These are phyloP conservation scores for Spongospora subterranea DNA, from an alignment of 208 protist species.

Conservation along the genomic window DNA sequence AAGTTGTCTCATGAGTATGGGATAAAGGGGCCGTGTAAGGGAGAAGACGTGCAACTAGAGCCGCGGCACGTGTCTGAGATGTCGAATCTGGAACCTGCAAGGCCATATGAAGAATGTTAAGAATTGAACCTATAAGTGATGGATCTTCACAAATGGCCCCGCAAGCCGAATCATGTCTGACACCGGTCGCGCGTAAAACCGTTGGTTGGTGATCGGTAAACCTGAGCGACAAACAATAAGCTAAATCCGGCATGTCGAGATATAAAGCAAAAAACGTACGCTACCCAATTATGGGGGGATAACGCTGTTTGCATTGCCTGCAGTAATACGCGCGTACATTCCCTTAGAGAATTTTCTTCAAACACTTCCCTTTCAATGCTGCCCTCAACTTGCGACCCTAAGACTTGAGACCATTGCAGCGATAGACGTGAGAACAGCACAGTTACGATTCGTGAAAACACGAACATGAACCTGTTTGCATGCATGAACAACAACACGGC, in stretches of 20 bases:
- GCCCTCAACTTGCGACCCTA: not conserved
- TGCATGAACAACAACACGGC: too few species aligned
- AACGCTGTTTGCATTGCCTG: not conserved
- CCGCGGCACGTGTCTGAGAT: not conserved
- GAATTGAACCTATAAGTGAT: not conserved
- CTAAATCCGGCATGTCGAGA: not conserved
- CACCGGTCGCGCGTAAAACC: not conserved
- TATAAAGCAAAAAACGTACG: conserved; percentile 1
- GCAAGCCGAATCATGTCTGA: not conserved
- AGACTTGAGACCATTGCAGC: not conserved
- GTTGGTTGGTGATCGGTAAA: not conserved
- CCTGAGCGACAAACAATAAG: not conserved
- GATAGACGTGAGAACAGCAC: not conserved
- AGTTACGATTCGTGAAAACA: not conserved
- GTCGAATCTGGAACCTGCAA: not conserved
- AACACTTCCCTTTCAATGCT: conserved; percentile 13
- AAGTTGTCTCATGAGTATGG: not conserved
- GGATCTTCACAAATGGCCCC: not conserved
- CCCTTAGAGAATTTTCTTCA: conserved; percentile 4
- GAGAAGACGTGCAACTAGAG: not conserved
- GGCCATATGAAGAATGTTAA: not conserved
- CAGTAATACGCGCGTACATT: not conserved
- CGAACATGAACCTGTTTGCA: not conserved
- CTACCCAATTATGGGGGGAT: not conserved
- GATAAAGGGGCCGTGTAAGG: not conserved